phyloP scores from a whole-genome alignment of 257 asterid species.

The Solanum tacnaense region DNA sequence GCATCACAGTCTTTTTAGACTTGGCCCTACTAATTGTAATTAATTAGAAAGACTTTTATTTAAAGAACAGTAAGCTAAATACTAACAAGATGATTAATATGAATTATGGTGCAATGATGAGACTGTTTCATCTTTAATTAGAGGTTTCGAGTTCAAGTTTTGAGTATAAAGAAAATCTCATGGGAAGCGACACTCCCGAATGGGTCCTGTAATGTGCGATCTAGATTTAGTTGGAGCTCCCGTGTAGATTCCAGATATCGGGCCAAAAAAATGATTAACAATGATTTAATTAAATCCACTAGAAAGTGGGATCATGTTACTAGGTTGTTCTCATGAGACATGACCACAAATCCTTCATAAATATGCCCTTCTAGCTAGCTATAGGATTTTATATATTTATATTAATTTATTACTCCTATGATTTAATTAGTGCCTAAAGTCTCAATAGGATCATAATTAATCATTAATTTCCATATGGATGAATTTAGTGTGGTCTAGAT shows the following conservation, averaged over 20 bases:
- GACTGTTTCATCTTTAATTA: too few relatives aligned
- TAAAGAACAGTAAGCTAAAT: background rate
- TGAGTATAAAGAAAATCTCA: too few relatives aligned
- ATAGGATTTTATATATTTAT: background rate
- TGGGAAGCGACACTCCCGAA: fast-evolving
- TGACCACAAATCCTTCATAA: background rate
- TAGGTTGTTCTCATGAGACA: background rate
- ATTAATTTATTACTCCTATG: background rate
- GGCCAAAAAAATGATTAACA: background rate
- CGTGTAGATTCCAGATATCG: fast-evolving
- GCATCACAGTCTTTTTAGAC: background rate
- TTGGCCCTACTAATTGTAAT: background rate
- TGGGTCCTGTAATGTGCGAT: background rate
- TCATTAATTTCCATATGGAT: background rate
- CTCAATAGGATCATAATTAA: background rate
- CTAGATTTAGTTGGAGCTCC: background rate
- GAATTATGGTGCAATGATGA: fast-evolving
- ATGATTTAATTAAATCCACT: background rate
- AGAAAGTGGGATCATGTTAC: background rate
- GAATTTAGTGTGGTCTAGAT: background rate
- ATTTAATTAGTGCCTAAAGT: background rate
- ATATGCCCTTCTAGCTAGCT: background rate
- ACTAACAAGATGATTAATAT: background rate
- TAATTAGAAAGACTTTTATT: background rate
- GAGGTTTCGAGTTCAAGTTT: fast-evolving